These are phyloP conservation scores for Luzula sylvatica DNA, from an alignment of 176 grass and related monocot genomes.

Conservation along the genomic window DNA sequence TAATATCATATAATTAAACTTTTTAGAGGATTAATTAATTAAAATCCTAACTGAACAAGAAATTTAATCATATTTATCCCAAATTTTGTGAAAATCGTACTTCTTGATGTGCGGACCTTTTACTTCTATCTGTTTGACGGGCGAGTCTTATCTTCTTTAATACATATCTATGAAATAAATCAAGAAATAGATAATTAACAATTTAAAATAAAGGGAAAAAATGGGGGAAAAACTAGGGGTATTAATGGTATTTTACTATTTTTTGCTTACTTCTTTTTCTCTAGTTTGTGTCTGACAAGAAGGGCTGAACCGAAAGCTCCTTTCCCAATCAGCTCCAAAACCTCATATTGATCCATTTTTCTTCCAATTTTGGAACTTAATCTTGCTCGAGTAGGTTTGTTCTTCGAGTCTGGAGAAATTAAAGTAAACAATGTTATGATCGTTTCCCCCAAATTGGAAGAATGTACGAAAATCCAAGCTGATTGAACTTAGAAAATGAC, in stretches of 20 bases:
- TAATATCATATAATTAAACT: constrained; percentile 6
- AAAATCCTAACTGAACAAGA: neutral
- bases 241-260: too few species aligned
- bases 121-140: constrained; percentile 63
- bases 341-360: constrained; percentile 90
- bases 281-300: constrained; percentile 81
- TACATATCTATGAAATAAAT: constrained; percentile 49
- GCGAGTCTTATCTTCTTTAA: constrained; percentile 95
- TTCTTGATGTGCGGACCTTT: constrained; percentile 87
- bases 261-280: constrained; percentile 80
- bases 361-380: constrained; percentile 10
- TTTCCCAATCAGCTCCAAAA: constrained; percentile 97
- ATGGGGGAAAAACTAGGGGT: constrained; percentile 1
- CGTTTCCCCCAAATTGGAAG: neutral
- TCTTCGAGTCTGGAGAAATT: constrained; percentile 19
- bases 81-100: constrained; percentile 30
- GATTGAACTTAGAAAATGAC: too few species aligned
- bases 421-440: constrained; percentile 21
- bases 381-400: neutral
- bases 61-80: constrained; percentile 3
- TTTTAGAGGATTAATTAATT: neutral
- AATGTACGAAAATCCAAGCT: too few species aligned
- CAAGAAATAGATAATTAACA: constrained; percentile 10
- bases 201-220: neutral
- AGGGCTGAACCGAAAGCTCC: constrained; percentile 90